Evolutionary conservation across 305 asterid species (phyloP), one percentile per base, ranked within the genome.

Genomic region (Fraxinus nigra): DNA sequence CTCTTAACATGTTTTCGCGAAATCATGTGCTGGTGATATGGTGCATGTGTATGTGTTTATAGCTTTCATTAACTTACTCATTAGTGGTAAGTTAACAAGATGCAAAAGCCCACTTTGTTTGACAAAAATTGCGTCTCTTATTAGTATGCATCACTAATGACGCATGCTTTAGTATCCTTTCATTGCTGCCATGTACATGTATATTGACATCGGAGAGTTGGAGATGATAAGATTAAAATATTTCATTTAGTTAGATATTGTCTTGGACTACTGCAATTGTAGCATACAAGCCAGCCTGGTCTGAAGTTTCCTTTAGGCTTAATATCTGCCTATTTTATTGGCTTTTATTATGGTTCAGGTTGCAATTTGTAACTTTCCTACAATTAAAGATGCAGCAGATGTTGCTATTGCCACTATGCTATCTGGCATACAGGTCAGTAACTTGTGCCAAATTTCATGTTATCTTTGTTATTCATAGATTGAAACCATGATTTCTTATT

Each of bases 321-420:
- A 59, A 61, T 16, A 73, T 59, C 26, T n/a, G 51, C 51, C 51
- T 10, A 43, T 43, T 43, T 43, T 18, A 26, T 38, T 78, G 72
- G 20, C 76, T 43, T 46, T 78, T 33, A 82, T 75, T 54, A 81
- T 73, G 78, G 74, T 80, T 80, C 89, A 95, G 99, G 99, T 94
- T 70, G 99, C 98, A 35, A 90, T 93, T 97, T 95, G 98, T 67
- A 93, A 93, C 92, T 95, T 95, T 75, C 98, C 99, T 26, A 92
- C 97, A 43, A 82, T 95, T 74, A 95, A 94, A 87, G 99, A 94
- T 88, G 99, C 98, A 79, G 99, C 98, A 4, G 98, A 93, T 87
- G 99, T 95, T 85, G 98, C 99, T 78, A 95, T 94, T 84, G 95
- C 91, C 67, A 92, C 98, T 78, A 94, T 94, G 99, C 86, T 87